A percentile compares a stretch with the other conserved stretches of the same genome.
Evolutionary conservation across 1,284 basidiomycete genomes (phyloP).

Genomic region (Phellopilus nigrolimitatus): DNA sequence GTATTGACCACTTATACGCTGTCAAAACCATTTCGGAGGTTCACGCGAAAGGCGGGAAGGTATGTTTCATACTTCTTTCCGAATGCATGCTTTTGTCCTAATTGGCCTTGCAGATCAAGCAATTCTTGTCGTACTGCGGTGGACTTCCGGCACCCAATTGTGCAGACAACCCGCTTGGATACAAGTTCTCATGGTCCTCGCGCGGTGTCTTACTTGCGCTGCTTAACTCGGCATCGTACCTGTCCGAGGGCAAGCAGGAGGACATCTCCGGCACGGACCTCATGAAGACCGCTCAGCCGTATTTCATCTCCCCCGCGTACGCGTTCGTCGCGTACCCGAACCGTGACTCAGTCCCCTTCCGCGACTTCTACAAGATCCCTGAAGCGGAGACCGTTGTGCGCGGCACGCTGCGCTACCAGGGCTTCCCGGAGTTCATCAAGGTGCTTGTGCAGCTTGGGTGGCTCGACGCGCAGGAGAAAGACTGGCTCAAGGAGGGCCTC

Average conservation of each 20-base stretch:
- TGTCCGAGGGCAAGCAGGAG: slow-evolving; percentile 60
- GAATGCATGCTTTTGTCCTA: slow-evolving; percentile 9
- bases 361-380: slow-evolving; percentile 83
- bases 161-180: slow-evolving; percentile 93
- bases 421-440: slow-evolving; percentile 96
- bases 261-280: slow-evolving; percentile 69
- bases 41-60: slow-evolving; percentile 92
- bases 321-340: slow-evolving; percentile 98
- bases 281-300: slow-evolving; percentile 87
- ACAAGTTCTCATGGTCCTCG: slow-evolving; percentile 99
- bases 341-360: slow-evolving; percentile 90
- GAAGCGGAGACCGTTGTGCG: slow-evolving; percentile 92
- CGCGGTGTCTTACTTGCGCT: slow-evolving; percentile 94
- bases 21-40: slow-evolving; percentile 96
- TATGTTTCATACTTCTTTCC: slow-evolving; percentile 28
- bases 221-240: slow-evolving; percentile 87
- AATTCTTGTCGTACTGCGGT: slow-evolving; percentile 96
- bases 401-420: slow-evolving; percentile 94
- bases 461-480: slow-evolving; percentile 74
- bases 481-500: slow-evolving; percentile 71
- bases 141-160: slow-evolving; percentile 91
- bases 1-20: slow-evolving; percentile 93
- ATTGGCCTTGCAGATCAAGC: slow-evolving; percentile 60
- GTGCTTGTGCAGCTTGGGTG: slow-evolving; percentile 88
- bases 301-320: slow-evolving; percentile 94